These are phyloP conservation scores for Eremochloa ophiuroides DNA, from an alignment of 176 grass and related monocot genomes.

Conservation along the genomic window DNA sequence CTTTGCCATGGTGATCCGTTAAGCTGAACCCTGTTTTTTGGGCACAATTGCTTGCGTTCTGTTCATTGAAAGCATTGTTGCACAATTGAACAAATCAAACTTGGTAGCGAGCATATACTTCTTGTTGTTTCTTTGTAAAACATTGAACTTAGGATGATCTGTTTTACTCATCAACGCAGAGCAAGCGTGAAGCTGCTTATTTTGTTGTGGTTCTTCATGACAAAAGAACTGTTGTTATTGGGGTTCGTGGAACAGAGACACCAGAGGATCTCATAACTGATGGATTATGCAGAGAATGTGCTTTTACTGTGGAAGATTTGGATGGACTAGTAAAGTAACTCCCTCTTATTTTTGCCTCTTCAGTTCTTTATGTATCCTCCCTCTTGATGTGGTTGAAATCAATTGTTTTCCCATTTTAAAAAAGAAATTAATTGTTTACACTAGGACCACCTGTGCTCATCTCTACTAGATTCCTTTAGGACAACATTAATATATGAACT, in stretches of 20 bases:
- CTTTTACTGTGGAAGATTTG: slow-evolving; percentile 83
- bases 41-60: not conserved
- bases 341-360: slow-evolving; percentile 14
- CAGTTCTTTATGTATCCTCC: not conserved
- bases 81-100: not conserved
- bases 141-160: not conserved
- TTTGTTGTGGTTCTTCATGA: slow-evolving; percentile 90
- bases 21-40: not conserved
- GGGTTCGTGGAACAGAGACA: slow-evolving; percentile 89
- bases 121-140: not conserved
- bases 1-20: not conserved
- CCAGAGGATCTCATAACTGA: slow-evolving; percentile 94
- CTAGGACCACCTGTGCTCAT: not conserved
- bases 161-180: slow-evolving; percentile 43
- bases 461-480: slow-evolving; percentile 9
- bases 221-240: slow-evolving; percentile 70
- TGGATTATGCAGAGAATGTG: slow-evolving; percentile 89
- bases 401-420: not conserved
- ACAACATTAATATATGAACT: not conserved
- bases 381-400: slow-evolving; percentile 15
- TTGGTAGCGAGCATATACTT: not conserved
- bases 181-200: slow-evolving; percentile 85
- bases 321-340: slow-evolving; percentile 73
- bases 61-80: not conserved
- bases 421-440: slow-evolving; percentile 3